Evolutionary conservation across 495 filamentous ascomycete genomes (phyloP).

Genomic region (Neurospora sp.): DNA sequence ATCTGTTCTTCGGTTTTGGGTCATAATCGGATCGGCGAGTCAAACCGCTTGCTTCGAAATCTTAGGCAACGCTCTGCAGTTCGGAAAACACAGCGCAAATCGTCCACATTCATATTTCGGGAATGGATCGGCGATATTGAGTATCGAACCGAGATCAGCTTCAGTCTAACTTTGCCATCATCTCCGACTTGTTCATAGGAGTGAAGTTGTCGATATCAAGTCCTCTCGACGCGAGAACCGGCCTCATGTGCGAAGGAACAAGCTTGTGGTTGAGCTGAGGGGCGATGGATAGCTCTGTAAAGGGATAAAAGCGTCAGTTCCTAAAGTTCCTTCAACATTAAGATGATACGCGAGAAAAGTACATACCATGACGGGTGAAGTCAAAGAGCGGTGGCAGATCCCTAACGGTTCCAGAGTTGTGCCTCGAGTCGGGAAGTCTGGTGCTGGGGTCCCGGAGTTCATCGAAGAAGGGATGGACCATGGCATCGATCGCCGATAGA

Average conservation of each 20-base stretch:
- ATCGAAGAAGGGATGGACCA: slow-evolving; percentile 98
- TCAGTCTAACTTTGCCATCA: slow-evolving; percentile 98
- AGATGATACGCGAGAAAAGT: background rate
- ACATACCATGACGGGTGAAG: slow-evolving; percentile 84
- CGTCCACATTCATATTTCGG: slow-evolving; percentile 3
- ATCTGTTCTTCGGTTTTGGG: slow-evolving; percentile 2
- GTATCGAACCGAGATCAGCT: slow-evolving; percentile 1
- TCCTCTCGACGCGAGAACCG: slow-evolving; percentile 62
- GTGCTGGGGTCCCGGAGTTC: slow-evolving; percentile 85
- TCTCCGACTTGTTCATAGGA: slow-evolving; percentile 83
- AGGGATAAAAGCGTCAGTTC: background rate
- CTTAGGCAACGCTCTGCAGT: slow-evolving; percentile 16
- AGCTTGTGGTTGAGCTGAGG: slow-evolving; percentile 78
- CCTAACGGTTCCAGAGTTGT: slow-evolving; percentile 60
- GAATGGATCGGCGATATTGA: slow-evolving; percentile 7
- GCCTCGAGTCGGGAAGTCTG: slow-evolving; percentile 85
- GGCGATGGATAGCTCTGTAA: slow-evolving; percentile 84
- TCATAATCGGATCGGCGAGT: slow-evolving; percentile 18
- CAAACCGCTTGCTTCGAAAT: slow-evolving; percentile 18
- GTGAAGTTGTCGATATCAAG: slow-evolving; percentile 91
- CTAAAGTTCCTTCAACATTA: background rate
- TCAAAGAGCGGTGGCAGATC: slow-evolving; percentile 86
- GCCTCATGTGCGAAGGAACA: slow-evolving; percentile 72
- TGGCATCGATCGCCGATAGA: slow-evolving; percentile 86
- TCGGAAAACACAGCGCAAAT: slow-evolving; percentile 18